Base-by-base conservation (phyloP, 75 land plant species). In the Chamaecyparis obtusa region DNA sequence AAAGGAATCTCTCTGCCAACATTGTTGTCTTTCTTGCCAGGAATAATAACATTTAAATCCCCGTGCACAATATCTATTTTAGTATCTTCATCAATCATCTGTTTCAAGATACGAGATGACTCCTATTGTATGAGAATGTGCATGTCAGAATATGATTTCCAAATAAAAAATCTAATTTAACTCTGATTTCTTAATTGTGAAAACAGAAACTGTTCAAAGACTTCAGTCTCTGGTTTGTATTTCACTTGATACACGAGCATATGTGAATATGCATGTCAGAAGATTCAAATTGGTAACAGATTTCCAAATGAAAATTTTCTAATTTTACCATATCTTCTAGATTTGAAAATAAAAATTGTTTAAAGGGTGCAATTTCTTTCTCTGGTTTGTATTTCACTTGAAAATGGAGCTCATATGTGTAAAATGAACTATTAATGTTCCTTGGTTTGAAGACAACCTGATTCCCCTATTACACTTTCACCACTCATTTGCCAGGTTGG, bases 81-180 rank as follows among this genome's bases (percentile, higher is more conserved):
- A 46, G 14, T 11, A 81, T 81, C 51, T 46, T 13, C 13, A 4
- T 44, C 51, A 24, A 81, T 24, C 83, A 80, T 46, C 51, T 81
- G 51, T 81, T 2, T 81, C 48, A 81, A 81, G 83, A 48, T 44
- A 43, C 3, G 14, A 21, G 44, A 81, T 81, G 83, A 27, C 30
- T 80, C 83, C 46, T 4, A 81, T 46, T 43, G 81, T 78, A 46
- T 81, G 46, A 81, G 48, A 80, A 80, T 10, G 24, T 27, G 83
- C 83, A 81, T 27, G 13, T 81, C 46, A 33, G 49, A 81, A 27
- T 9, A 80, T 44, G n/a, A 43, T 13, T 39, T 19, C 21, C n/a
- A 43, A 78, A 79, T 43, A 10, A 43, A 41, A 79, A 43, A 43
- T 41, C 46, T 79, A 43, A 15, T 43, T 24, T 9, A 79, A 43